Conservation (phyloP, 169 alveolate species). For the Plasmodium fragile region DNA sequence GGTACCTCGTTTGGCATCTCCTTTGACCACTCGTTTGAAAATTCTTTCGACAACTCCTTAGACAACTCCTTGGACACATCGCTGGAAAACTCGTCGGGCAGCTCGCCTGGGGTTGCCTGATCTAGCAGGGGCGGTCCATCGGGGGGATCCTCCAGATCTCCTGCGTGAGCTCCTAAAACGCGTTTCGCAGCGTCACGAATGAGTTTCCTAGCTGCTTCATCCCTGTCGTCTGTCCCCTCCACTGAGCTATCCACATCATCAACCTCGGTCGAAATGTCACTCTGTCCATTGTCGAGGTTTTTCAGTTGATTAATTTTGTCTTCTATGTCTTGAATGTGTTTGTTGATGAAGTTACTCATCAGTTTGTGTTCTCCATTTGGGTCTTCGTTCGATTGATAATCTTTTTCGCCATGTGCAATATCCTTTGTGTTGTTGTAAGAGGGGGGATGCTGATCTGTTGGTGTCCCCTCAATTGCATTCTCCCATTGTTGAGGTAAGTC, state of each 20-base stretch:
- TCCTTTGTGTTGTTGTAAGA: neutral
- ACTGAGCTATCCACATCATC: neutral
- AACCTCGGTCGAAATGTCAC: neutral
- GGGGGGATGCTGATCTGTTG: neutral
- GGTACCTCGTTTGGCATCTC: neutral
- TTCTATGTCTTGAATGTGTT: conserved; percentile 59
- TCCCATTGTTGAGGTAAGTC: neutral
- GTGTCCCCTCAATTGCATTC: neutral
- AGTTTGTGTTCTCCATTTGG: neutral
- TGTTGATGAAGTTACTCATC: conserved; percentile 16
- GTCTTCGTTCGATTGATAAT: neutral
- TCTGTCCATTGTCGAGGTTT: neutral
- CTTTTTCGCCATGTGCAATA: neutral
- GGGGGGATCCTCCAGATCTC: neutral
- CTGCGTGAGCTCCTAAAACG: neutral
- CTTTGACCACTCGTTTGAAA: neutral
- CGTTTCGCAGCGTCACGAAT: neutral
- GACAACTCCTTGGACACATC: neutral
- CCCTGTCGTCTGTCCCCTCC: neutral
- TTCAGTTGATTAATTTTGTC: conserved; percentile 15
- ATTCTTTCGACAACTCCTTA: neutral
- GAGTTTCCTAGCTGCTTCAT: neutral
- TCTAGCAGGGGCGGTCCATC: neutral
- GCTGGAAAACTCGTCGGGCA: neutral
- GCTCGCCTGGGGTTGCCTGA: neutral